Base-by-base conservation (phyloP, 805 yeast genomes). In the Cyberlindnera americana region DNA sequence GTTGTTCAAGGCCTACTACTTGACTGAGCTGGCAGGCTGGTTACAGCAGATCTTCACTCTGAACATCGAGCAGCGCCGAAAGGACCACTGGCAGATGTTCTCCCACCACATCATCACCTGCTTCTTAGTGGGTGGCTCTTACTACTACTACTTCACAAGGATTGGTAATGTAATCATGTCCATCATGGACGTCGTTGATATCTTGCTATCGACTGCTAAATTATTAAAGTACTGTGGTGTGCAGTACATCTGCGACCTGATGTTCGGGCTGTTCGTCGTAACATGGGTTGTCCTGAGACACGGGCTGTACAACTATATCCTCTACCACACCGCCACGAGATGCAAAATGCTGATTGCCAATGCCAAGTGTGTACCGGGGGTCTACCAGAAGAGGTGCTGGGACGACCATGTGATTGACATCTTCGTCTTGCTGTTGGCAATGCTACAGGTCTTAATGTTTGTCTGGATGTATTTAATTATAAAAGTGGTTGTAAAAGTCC, bases 1-100 rank as follows among this genome's bases (percentile, higher is more conserved):
- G 3, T 48, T 54, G 5, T 70, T 81, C 60, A 89, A 89, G 64
- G 56, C 63, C 10, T 90, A 83, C 62, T 89, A 89, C 54, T 69
- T 89, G 29, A 61, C 78, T 28, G 82, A 83, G 51, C 69, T 83
- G n/a, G 81, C 83, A 12, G 76, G 75, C 49, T 90, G 95, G 95
- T 54, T 86, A 46, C 87, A 84, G 53, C 95, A 87, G 61, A 69
- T 86, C 18, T 70, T 84, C 49, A 85, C 83, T 22, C 67, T 90
- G 44, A 78, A 87, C 62, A 62, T 88, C 37, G 97, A 89, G 62
- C 80, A 76, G 44, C 75, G 72, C 47, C 75, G 97, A 46, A 87
- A 87, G 57, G 97, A 89, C 59, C 80, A 85, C 58, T 61, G 64
- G 50, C 95, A 89, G 62, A 89, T 89, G 97, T 77, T 88, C 54